Evolutionary conservation across 805 yeast species (phyloP).

Genomic region (Middelhovenomyces tepae): DNA sequence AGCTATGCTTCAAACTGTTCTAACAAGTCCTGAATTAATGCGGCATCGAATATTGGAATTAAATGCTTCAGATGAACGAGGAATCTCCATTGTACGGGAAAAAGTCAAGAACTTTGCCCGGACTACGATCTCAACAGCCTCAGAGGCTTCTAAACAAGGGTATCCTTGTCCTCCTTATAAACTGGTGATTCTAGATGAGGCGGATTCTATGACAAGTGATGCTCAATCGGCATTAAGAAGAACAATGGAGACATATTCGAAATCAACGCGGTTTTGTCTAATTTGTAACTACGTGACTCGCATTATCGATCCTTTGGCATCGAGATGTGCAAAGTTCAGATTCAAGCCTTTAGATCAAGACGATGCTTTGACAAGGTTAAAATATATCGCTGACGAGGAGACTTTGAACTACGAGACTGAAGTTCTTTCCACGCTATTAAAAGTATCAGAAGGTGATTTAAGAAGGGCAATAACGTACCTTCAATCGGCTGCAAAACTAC

Average conservation of each 20-base stretch:
- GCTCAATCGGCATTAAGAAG: constrained; percentile 95
- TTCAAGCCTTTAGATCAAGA: constrained; percentile 67
- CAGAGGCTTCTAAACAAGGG: constrained; percentile 52
- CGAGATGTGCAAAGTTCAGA: constrained; percentile 92
- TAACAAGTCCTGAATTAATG: constrained; percentile 54
- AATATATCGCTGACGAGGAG: constrained; percentile 49
- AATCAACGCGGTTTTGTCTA: constrained; percentile 84
- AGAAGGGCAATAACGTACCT: constrained; percentile 86
- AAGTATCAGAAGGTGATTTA: constrained; percentile 80
- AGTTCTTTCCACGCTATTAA: constrained; percentile 56
- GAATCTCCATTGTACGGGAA: constrained; percentile 95
- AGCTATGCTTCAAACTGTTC: neutral
- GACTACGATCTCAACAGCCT: constrained; percentile 71
- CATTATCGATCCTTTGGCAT: constrained; percentile 92
- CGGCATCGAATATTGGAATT: constrained; percentile 86
- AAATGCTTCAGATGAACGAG: constrained; percentile 96
- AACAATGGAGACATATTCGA: constrained; percentile 75
- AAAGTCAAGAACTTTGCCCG: constrained; percentile 94
- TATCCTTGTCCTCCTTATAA: constrained; percentile 98
- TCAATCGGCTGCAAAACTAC: constrained; percentile 69
- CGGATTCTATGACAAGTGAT: constrained; percentile 80
- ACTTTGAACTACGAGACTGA: constrained; percentile 34
- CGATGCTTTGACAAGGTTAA: constrained; percentile 62
- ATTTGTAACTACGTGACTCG: constrained; percentile 95
- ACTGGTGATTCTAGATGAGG: constrained; percentile 85